Evolutionary conservation across 345 rosid genomes (phyloP).

Genomic region (Boechera divaricarpa): DNA sequence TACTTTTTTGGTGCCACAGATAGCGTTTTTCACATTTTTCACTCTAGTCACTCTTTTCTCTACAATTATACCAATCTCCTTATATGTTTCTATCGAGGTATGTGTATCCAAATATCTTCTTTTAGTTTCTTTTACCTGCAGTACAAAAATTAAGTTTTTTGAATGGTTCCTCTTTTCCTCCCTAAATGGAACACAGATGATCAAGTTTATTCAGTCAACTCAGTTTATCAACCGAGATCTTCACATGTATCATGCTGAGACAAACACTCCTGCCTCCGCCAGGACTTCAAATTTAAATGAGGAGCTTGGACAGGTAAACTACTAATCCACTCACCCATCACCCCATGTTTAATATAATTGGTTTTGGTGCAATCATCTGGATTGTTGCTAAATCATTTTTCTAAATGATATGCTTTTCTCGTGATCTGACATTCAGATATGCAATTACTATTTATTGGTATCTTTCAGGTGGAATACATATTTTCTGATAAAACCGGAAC

Average conservation of each 20-base stretch:
- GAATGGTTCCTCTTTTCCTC: slow-evolving; percentile 23
- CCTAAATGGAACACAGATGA: slow-evolving; percentile 63
- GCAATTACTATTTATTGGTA: slow-evolving; percentile 5
- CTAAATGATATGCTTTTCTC: background rate
- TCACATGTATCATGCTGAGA: slow-evolving; percentile 82
- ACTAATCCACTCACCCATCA: background rate
- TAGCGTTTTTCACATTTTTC: slow-evolving; percentile 71
- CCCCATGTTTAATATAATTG: no score
- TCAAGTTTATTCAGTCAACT: slow-evolving; percentile 92
- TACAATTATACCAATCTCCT: slow-evolving; percentile 89
- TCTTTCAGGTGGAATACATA: slow-evolving; percentile 83
- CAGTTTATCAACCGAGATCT: slow-evolving; percentile 90
- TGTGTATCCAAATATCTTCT: slow-evolving; percentile 20
- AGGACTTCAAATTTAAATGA: slow-evolving; percentile 96
- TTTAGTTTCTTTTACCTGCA: background rate
- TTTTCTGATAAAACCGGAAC: slow-evolving; percentile 99
- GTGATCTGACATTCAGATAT: slow-evolving; percentile 1
- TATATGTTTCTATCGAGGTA: slow-evolving; percentile 97
- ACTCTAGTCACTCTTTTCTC: slow-evolving; percentile 93
- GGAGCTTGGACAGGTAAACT: slow-evolving; percentile 94
- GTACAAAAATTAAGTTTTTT: background rate
- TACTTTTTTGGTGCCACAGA: slow-evolving; percentile 56
- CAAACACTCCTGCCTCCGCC: slow-evolving; percentile 85
- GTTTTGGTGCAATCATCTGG: background rate
- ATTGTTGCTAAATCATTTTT: background rate